Evolutionary conservation across 306 rosid species (phyloP), one percentile per base, ranked within the genome.

Genomic region (Pterocarpus santalinus): DNA sequence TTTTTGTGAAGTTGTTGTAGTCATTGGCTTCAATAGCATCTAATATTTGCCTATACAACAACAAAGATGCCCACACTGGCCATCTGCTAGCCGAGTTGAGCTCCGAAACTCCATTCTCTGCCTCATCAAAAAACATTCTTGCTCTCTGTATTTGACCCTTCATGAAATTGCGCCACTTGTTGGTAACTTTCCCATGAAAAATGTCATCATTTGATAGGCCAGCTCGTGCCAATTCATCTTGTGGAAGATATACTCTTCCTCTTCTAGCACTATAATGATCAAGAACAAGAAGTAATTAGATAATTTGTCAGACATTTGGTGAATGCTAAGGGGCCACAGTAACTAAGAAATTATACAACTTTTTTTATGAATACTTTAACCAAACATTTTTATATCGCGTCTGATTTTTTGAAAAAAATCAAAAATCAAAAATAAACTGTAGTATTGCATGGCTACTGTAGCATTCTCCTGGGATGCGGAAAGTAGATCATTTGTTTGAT

Each of bases 11-110:
- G 86, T 91, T 95, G 77, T 95, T 90, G 41, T 91, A 95, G 46
- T 92, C 99, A 85, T 95, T 95, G 52, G 99, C 98, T 87, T 95
- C 99, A 76, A 95, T 95, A 7, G 92, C 85, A 84, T 95, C 98
- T 58, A 95, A 83, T 77, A 95, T 95, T 84, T 95, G 97, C 74
- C 86, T 81, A 80, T 95, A 95, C 66, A 93, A 84, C 76, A 95
- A 76, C 84, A 95, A 66, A 2, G 99, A 95, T 17, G 97, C 91
- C 97, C 90, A 91, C 0, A 95, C 99, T 14, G 98, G 99, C 97
- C 97, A 95, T 85, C 98, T 90, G 70, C 97, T 95, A 1, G 97
- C 99, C 44, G 89, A 86, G 73, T 73, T 89, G 4, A 95, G 90
- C 81, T 90, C 97, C 81, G 81, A 63, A 68, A 95, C 91, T 9